Evolutionary conservation across 225 moss, liverwort and hornwort genomes (phyloP).

Genomic region (Physcomitrellopsis africana): DNA sequence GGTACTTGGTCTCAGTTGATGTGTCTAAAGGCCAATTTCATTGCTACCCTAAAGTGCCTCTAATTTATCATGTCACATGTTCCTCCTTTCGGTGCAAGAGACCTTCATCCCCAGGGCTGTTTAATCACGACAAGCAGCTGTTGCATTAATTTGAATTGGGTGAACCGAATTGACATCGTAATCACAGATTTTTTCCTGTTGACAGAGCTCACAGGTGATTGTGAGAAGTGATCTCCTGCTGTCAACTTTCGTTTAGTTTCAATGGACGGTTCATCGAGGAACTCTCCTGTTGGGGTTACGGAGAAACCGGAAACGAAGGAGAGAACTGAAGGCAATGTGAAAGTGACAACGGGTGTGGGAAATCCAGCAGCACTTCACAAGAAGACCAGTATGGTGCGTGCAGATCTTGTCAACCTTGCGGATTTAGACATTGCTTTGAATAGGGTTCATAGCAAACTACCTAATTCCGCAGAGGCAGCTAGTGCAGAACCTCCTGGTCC

Average conservation of each 20-base stretch:
- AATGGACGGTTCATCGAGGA: constrained; percentile 45
- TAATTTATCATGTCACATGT: background rate
- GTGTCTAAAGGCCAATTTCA: background rate
- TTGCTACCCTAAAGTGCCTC: too few species aligned
- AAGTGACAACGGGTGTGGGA: constrained; percentile 41
- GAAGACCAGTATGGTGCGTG: constrained; percentile 70
- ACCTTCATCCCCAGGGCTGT: constrained; percentile 13
- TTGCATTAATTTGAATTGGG: background rate
- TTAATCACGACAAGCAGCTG: too few species aligned
- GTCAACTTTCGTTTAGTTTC: constrained; percentile 5
- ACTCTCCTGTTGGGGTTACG: background rate
- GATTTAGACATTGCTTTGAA: constrained; percentile 72
- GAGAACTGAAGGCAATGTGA: constrained; percentile 47
- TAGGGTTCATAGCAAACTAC: constrained; percentile 18
- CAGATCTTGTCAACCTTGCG: constrained; percentile 84
- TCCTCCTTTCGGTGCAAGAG: constrained; percentile 8
- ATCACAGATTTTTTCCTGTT: constrained; percentile 4
- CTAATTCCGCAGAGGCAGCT: constrained; percentile 20
- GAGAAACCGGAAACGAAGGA: constrained; percentile 25
- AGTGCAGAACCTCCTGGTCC: constrained; percentile 13
- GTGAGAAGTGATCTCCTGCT: background rate
- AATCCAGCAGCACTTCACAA: constrained; percentile 32
- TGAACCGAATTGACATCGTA: constrained; percentile 5
- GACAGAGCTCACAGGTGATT: background rate
- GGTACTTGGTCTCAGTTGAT: constrained; percentile 15